Evolutionary conservation across 257 asterid species (phyloP), one percentile per base, ranked within the genome.

Genomic region (Penstemon davidsonii): DNA sequence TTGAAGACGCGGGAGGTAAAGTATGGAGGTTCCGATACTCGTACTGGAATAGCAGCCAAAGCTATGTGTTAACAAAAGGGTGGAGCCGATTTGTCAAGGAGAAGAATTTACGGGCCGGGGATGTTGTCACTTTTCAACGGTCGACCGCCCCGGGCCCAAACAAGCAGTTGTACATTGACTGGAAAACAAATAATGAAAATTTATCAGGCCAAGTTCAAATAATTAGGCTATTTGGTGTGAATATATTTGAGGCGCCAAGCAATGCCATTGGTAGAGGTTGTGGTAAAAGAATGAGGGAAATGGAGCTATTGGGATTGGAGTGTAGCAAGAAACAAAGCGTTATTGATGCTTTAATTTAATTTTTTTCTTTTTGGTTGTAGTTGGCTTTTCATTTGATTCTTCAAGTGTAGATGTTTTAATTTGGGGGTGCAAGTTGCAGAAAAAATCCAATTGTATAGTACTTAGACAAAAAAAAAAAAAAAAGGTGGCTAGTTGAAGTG

Each of bases 51-150:
- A 86, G 93, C 19, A 86, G 93, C 66, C 93, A 86, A 54, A 86
- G 93, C 74, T 86, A 86, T 25, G 93, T 86, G n/a, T 7, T 86
- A 39, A 86, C 91, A 0, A 87, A 87, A 15, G 95, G 95, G 0
- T 87, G 95, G 95, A 87, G 91, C 70, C 64, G 95, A n/a, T 87
- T 81, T 41, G 95, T 87, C 4, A 87, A 85, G 86, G 95, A 87
- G 71, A 85, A 85, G 73, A 66, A 65, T 4, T 43, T 87, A 19
- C 70, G 69, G 54, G 91, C 95, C 47, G 87, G 88, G 3, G 87
- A 87, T 68, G 42, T 84, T 46, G 91, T 87, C 4, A 71, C 76
- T 13, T 87, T 87, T 4, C 81, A 73, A 41, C 39, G 88, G 3
- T 77, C 87, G 4, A 71, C 60, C 18, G 86, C 86, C 3, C 2